Evolutionary conservation across 2,329 filamentous ascomycete genomes (phyloP).

Genomic region (Alternaria postmessia): DNA sequence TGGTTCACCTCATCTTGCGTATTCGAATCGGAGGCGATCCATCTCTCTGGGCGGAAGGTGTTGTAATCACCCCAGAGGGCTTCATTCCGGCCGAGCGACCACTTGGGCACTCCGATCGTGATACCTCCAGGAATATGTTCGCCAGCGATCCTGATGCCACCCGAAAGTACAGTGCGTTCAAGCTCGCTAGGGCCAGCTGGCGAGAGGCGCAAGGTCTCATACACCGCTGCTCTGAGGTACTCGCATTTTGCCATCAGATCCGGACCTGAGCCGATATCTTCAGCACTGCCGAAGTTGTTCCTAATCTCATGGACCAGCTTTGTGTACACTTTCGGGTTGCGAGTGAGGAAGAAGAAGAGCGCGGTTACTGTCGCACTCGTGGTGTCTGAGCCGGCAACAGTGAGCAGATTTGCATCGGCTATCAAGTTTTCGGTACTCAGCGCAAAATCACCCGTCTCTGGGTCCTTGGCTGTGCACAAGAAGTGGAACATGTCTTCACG

Average conservation of each 20-base stretch:
- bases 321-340: constrained; percentile 9
- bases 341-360: constrained; percentile 25
- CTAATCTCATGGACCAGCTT: constrained; percentile 27
- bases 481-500: constrained; percentile 52
- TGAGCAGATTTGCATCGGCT: constrained; percentile 24
- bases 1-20: constrained; percentile 16
- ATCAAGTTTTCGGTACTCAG: constrained; percentile 49
- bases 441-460: constrained; percentile 45
- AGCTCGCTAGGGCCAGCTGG: constrained; percentile 26
- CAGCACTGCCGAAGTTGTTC: constrained; percentile 8
- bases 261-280: constrained; percentile 19
- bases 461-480: constrained; percentile 51
- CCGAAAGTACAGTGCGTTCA: constrained; percentile 20
- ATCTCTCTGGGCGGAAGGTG: constrained; percentile 27
- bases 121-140: constrained; percentile 23
- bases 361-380: constrained; percentile 14
- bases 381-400: constrained; percentile 27
- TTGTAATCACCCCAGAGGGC: constrained; percentile 24
- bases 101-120: constrained; percentile 25
- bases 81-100: constrained; percentile 27
- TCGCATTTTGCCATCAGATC: constrained; percentile 9
- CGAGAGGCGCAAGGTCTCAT: constrained; percentile 25
- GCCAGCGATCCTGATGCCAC: constrained; percentile 27
- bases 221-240: constrained; percentile 28
- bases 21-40: constrained; percentile 23